Percentiles rank a stretch among this genome's conserved stretches.
Conservation (phyloP, 2,329 filamentous ascomycete genomes). For the Ilyonectria mors-panacis region DNA sequence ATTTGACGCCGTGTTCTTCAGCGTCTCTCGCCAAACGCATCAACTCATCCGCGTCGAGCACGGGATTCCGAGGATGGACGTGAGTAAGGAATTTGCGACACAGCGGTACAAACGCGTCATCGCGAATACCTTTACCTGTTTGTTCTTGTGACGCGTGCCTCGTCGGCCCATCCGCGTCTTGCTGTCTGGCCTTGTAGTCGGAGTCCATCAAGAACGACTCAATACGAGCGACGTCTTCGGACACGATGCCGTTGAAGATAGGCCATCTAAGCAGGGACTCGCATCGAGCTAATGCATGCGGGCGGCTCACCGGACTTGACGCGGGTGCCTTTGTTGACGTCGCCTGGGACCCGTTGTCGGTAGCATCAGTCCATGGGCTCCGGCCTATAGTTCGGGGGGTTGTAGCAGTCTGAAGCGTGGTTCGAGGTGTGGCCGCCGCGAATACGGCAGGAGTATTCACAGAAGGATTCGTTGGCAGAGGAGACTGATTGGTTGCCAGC, state of each 20-base stretch:
- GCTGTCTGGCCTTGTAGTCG: conserved; percentile 2
- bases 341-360: not conserved
- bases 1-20: conserved; percentile 26
- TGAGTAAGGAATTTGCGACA: conserved; percentile 33
- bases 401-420: not conserved
- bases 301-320: conserved; percentile 1
- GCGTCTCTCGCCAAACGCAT: conserved; percentile 18
- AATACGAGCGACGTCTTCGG: conserved; percentile 11
- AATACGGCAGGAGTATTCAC: not conserved
- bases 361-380: not conserved
- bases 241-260: conserved; percentile 22
- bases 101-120: conserved; percentile 27
- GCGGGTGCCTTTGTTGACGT: not conserved
- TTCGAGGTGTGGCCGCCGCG: not conserved
- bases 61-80: conserved; percentile 28
- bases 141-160: not conserved
- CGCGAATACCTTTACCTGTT: conserved; percentile 15
- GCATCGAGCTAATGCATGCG: conserved; percentile 24
- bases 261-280: conserved; percentile 32
- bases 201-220: conserved; percentile 33
- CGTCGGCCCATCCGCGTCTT: not conserved
- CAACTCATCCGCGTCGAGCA: conserved; percentile 27
- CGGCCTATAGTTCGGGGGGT: not conserved
- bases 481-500: not conserved
- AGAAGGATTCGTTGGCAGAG: not conserved